phyloP scores from a whole-genome alignment of 1,139 yeast genomes.

The Blastobotrys proliferans region DNA sequence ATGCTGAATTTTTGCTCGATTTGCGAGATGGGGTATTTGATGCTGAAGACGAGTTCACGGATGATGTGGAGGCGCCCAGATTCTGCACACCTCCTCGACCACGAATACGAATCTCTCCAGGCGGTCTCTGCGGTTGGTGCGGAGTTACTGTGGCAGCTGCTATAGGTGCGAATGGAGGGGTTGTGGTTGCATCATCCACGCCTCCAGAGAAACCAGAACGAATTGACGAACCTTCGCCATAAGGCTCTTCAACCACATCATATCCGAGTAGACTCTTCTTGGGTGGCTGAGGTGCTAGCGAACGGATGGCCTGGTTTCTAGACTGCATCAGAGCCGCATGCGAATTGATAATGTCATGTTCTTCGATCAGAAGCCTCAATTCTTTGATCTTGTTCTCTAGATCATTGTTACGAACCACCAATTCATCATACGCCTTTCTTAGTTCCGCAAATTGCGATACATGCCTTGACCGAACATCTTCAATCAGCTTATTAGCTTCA shows the following conservation, averaged over 20 bases:
- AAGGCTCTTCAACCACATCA: conserved; percentile 13
- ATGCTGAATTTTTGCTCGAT: conserved; percentile 2
- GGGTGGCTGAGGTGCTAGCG: too few relatives aligned
- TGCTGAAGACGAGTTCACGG: neutral
- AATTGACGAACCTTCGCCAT: conserved; percentile 5
- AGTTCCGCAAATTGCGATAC: conserved; percentile 24
- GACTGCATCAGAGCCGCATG: conserved; percentile 1
- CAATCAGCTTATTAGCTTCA: conserved; percentile 19
- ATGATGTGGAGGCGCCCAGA: conserved; percentile 9
- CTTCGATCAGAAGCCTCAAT: too few relatives aligned
- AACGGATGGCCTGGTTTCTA: too few relatives aligned
- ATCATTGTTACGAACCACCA: too few relatives aligned
- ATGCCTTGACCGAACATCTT: conserved; percentile 19
- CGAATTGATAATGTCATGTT: neutral
- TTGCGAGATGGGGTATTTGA: too few relatives aligned
- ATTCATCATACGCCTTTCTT: conserved; percentile 24
- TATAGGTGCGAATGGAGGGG: neutral
- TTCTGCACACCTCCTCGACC: conserved; percentile 38
- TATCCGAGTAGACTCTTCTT: conserved; percentile 12
- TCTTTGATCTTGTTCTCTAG: too few relatives aligned
- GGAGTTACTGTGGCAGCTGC: neutral
- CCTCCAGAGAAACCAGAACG: neutral
- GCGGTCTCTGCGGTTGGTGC: neutral
- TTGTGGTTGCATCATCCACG: neutral
- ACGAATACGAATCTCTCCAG: conserved; percentile 23